Evolutionary conservation across 805 yeast genomes (phyloP).

Genomic region (Schwanniomyces polymorphus): DNA sequence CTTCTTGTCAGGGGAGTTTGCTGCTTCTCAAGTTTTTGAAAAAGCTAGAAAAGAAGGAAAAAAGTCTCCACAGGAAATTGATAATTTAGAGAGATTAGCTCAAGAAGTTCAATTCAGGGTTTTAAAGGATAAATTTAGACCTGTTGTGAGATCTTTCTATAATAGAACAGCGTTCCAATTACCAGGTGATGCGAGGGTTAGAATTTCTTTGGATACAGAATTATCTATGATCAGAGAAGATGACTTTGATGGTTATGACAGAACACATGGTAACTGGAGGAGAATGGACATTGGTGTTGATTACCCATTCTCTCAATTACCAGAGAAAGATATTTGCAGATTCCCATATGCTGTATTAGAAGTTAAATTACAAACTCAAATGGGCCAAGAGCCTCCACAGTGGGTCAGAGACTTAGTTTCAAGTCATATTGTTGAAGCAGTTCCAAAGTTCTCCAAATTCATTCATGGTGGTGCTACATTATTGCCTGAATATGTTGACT

Average conservation of each 20-base stretch:
- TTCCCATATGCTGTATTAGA: slow-evolving; percentile 98
- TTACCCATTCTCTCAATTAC: slow-evolving; percentile 87
- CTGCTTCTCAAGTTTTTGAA: slow-evolving; percentile 87
- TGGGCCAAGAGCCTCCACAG: slow-evolving; percentile 98
- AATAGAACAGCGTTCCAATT: slow-evolving; percentile 98
- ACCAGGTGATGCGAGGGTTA: slow-evolving; percentile 98
- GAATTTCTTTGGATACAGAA: slow-evolving; percentile 97
- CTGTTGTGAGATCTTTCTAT: slow-evolving; percentile 94
- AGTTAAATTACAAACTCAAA: slow-evolving; percentile 94
- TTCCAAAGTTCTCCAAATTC: slow-evolving; percentile 95
- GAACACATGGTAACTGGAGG: slow-evolving; percentile 95
- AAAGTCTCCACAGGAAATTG: slow-evolving; percentile 83
- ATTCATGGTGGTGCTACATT: slow-evolving; percentile 96
- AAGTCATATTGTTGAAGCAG: slow-evolving; percentile 95
- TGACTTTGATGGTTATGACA: slow-evolving; percentile 87
- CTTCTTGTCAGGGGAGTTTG: slow-evolving; percentile 78
- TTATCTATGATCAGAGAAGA: slow-evolving; percentile 97
- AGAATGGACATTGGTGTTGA: slow-evolving; percentile 98
- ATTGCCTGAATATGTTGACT: slow-evolving; percentile 75
- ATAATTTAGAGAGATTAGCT: slow-evolving; percentile 87
- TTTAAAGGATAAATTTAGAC: slow-evolving; percentile 80
- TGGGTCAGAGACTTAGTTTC: slow-evolving; percentile 95
- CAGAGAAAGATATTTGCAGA: slow-evolving; percentile 82
- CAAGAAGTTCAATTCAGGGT: slow-evolving; percentile 90
- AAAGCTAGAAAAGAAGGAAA: slow-evolving; percentile 92